Base-by-base conservation (phyloP, 2,329 filamentous ascomycete genomes). In the Neofusicoccum sp. region DNA sequence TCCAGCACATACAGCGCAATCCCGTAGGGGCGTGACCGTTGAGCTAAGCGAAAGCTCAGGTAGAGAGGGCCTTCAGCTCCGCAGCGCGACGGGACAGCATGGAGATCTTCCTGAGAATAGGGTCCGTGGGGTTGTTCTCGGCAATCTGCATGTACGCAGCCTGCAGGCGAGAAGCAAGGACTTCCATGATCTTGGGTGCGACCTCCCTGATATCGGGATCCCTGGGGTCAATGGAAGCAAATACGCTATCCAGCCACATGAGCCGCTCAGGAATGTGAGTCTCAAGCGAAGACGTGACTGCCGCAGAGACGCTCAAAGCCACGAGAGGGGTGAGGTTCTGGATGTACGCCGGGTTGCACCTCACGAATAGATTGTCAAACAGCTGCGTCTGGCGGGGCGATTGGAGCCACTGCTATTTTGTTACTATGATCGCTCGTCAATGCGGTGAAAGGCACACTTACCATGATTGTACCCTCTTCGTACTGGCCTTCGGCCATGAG, bases 321-420 rank as follows among this genome's bases (percentile, higher is more conserved):
- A 87, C 79, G 41, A 88, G 79, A 1, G 84, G 80, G 31, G 83
- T 80, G 16, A 87, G 78, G 40, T 78, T 75, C 16, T 74, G 74
- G 26, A 88, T 75, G 70, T 85, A 88, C 7, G 75, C 71, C 1
- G 85, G 84, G 62, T 83, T 81, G 66, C 82, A 78, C 59, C 78
- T 80, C 24, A 84, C 78, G 68, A 88, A 87, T 56, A 87, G 77
- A 30, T 80, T 78, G 70, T 87, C 84, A 68, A 87, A 88, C n/a
- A 88, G 75, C 47, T 83, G 80, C 14, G 78, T 77, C 65, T 86
- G 83, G 60, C 82, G 81, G 33, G 75, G 70, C 5, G 85, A 88
- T 75, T 86, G 84, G 49, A 88, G 76, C 86, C 86, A 88, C 78
- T 78, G 66, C 14, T 34, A 12, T n/a, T n/a, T 3, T n/a, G 26